Percentiles rank a stretch among this genome's conserved stretches.
Evolutionary conservation across 2,329 filamentous ascomycete genomes (phyloP).

Genomic region (Fusarium sp.): DNA sequence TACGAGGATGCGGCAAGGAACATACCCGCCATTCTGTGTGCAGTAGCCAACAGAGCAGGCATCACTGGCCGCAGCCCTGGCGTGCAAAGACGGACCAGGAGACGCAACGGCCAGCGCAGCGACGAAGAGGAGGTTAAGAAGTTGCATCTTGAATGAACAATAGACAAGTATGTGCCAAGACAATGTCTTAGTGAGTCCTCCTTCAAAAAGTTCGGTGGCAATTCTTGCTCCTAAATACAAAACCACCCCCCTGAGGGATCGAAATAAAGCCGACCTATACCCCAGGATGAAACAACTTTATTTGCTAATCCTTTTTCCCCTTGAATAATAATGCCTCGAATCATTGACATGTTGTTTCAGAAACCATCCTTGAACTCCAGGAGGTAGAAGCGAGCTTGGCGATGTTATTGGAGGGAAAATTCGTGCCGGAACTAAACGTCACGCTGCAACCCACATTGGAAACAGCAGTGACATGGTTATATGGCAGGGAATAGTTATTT

Average conservation of each 20-base stretch:
- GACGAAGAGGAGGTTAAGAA: background rate
- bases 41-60: conserved; percentile 31
- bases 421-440: background rate
- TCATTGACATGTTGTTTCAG: conserved; percentile 6
- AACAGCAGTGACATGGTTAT: background rate
- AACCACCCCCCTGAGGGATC: background rate
- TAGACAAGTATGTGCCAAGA: background rate
- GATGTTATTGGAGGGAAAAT: conserved; percentile 12
- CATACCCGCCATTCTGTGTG: conserved; percentile 41
- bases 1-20: background rate
- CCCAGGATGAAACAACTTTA: background rate
- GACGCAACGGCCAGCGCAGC: conserved; percentile 12
- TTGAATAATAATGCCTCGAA: conserved; percentile 6
- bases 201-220: background rate
- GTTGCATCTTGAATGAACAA: conserved; percentile 12
- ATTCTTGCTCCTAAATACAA: conserved; percentile 7
- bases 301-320: background rate
- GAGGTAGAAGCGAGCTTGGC: background rate
- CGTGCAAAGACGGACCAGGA: conserved; percentile 7
- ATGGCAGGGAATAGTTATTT: background rate
- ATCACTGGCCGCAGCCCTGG: conserved; percentile 28
- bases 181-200: background rate
- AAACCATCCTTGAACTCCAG: background rate
- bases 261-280: background rate
- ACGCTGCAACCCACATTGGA: conserved; percentile 1